phyloP scores from a whole-genome alignment of 768 basidiomycete genomes.

The Russula lepida region DNA sequence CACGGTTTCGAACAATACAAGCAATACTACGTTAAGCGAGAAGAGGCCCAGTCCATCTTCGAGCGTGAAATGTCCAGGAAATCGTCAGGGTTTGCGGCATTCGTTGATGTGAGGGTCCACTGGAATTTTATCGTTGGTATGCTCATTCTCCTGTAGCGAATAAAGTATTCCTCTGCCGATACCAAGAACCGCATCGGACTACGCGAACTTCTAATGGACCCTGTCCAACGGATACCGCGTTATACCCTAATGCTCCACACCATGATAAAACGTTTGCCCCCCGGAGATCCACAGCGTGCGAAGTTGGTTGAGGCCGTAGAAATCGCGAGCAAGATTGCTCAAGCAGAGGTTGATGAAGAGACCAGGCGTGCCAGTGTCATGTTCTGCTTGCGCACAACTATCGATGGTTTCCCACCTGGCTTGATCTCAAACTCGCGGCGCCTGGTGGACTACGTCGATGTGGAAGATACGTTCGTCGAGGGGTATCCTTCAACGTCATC shows the following conservation, averaged over 20 bases:
- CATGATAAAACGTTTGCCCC: conserved; percentile 86
- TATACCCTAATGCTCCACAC: conserved; percentile 89
- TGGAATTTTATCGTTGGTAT: background rate
- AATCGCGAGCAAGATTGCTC: conserved; percentile 83
- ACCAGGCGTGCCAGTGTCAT: conserved; percentile 85
- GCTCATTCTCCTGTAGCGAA: conserved; percentile 41
- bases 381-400: conserved; percentile 73
- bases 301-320: conserved; percentile 80
- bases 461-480: conserved; percentile 69
- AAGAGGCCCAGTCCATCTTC: conserved; percentile 85
- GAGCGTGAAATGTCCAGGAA: conserved; percentile 75
- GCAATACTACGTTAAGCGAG: conserved; percentile 85
- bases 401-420: conserved; percentile 86
- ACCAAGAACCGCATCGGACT: conserved; percentile 75
- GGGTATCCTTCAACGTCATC: conserved; percentile 38
- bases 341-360: conserved; percentile 85
- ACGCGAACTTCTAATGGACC: conserved; percentile 90
- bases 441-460: conserved; percentile 89
- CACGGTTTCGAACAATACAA: conserved; percentile 87
- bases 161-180: conserved; percentile 78
- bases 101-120: conserved; percentile 64
- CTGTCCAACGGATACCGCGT: conserved; percentile 90
- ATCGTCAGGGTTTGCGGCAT: conserved; percentile 73
- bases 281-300: conserved; percentile 64
- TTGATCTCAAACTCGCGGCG: conserved; percentile 84